Evolutionary conservation across 2,329 filamentous ascomycete species (phyloP).

Genomic region (Onygena corvina): DNA sequence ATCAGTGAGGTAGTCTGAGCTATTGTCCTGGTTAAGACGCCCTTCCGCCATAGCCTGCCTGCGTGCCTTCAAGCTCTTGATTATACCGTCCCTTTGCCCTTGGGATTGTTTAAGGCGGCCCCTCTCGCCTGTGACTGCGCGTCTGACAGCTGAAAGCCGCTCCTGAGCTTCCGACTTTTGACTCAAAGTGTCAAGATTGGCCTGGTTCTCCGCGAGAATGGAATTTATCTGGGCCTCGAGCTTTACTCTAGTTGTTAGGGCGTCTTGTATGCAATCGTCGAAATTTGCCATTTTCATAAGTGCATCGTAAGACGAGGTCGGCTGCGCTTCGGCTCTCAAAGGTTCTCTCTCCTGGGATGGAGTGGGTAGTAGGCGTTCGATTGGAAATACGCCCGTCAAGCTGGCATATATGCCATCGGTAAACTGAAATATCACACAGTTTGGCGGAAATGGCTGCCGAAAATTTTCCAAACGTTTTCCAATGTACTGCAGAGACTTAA

Average conservation of each 20-base stretch:
- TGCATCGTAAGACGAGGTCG: conserved; percentile 72
- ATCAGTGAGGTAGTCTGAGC: conserved; percentile 49
- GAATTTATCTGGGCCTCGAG: conserved; percentile 66
- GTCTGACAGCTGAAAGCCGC: conserved; percentile 32
- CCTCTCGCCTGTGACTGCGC: conserved; percentile 49
- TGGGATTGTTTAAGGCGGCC: conserved; percentile 52
- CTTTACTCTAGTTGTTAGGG: conserved; percentile 60
- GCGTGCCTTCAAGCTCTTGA: conserved; percentile 52
- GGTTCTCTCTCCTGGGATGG: conserved; percentile 7
- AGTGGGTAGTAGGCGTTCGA: conserved; percentile 19
- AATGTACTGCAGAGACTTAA: conserved; percentile 66
- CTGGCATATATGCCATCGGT: conserved; percentile 76
- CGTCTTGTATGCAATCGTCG: conserved; percentile 84
- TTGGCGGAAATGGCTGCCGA: conserved; percentile 61
- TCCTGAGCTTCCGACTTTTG: conserved; percentile 31
- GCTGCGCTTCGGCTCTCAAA: conserved; percentile 40
- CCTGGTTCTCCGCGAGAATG: conserved; percentile 31
- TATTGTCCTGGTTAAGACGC: conserved; percentile 45
- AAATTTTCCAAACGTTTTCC: conserved; percentile 53
- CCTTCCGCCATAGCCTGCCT: conserved; percentile 57
- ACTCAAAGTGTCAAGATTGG: conserved; percentile 22
- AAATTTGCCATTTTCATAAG: conserved; percentile 80
- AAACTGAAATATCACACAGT: conserved; percentile 76
- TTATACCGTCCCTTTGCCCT: conserved; percentile 55
- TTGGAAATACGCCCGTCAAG: conserved; percentile 51